phyloP scores from a whole-genome alignment of 257 asterid genomes.

The Nicotiana noctiflora region DNA sequence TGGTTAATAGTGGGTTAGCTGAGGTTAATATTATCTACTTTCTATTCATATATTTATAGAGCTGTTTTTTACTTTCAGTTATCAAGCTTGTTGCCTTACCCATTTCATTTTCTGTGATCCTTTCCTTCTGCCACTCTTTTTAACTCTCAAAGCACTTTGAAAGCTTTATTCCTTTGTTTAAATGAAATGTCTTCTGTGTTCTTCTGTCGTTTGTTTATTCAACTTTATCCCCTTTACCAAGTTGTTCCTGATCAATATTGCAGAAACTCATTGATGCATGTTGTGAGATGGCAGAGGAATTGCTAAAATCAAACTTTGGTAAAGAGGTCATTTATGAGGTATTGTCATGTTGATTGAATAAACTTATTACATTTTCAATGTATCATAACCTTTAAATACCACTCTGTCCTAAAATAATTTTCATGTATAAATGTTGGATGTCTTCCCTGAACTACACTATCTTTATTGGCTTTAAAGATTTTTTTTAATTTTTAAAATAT shows the following conservation, averaged over 20 bases:
- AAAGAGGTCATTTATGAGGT: conserved; percentile 90
- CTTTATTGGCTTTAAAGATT: not conserved
- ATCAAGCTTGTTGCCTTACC: not conserved
- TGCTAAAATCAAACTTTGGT: conserved; percentile 66
- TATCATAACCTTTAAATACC: not conserved
- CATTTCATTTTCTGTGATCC: not conserved
- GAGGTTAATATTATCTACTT: conserved; percentile 46
- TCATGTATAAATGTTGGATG: not conserved
- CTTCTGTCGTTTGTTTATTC: not conserved
- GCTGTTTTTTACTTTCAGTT: not conserved
- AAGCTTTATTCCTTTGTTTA: not conserved
- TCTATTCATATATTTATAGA: not conserved
- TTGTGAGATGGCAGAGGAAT: conserved; percentile 45
- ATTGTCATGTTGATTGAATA: not conserved
- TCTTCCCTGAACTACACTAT: not conserved
- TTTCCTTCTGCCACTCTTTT: not conserved
- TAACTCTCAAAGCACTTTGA: too few relatives aligned
- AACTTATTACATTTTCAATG: not conserved
- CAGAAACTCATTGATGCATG: conserved; percentile 85
- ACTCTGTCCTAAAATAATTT: not conserved
- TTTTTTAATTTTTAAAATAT: not conserved
- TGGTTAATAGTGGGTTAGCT: conserved; percentile 75
- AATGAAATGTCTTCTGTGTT: not conserved
- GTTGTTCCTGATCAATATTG: conserved; percentile 9
- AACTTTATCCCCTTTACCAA: not conserved